Evolutionary conservation across 805 yeast species (phyloP).

Genomic region (Maudiozyma turicensis): DNA sequence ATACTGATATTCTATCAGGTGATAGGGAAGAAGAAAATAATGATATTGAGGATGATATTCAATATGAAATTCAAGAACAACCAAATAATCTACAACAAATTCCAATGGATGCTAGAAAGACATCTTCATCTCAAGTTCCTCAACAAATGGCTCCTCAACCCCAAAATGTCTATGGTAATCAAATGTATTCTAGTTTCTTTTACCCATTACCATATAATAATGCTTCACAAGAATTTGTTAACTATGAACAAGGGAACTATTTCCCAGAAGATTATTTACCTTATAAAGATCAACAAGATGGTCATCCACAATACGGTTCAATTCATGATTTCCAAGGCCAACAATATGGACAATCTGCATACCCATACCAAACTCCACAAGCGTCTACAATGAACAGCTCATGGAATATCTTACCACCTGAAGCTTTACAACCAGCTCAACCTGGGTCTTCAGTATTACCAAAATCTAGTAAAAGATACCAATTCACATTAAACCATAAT

Average conservation of each 20-base stretch:
- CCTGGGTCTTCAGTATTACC: slow-evolving; percentile 3
- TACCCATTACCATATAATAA: not conserved
- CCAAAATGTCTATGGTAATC: slow-evolving; percentile 5
- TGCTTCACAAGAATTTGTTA: slow-evolving; percentile 3
- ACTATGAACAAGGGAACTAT: slow-evolving; percentile 7
- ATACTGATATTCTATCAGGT: not conserved
- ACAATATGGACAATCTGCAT: slow-evolving; percentile 4
- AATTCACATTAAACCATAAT: not conserved
- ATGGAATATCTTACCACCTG: slow-evolving; percentile 14
- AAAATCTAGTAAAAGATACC: not conserved
- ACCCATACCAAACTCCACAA: not conserved
- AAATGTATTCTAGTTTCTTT: slow-evolving; percentile 1
- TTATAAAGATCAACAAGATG: not conserved
- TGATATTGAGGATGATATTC: not conserved
- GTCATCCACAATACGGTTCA: not conserved
- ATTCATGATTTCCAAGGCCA: not conserved
- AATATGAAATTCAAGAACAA: not conserved
- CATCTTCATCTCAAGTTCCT: not conserved
- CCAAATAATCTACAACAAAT: not conserved
- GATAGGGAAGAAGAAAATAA: not conserved
- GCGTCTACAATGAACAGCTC: slow-evolving; percentile 8
- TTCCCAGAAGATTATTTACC: slow-evolving; percentile 13
- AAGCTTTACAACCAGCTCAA: slow-evolving; percentile 16
- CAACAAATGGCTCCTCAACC: slow-evolving; percentile 1
- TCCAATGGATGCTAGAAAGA: not conserved